A percentile compares a stretch with the other conserved stretches of the same genome.
Evolutionary conservation across 2,329 filamentous ascomycete species (phyloP).

Genomic region (Botryotinia globosa): DNA sequence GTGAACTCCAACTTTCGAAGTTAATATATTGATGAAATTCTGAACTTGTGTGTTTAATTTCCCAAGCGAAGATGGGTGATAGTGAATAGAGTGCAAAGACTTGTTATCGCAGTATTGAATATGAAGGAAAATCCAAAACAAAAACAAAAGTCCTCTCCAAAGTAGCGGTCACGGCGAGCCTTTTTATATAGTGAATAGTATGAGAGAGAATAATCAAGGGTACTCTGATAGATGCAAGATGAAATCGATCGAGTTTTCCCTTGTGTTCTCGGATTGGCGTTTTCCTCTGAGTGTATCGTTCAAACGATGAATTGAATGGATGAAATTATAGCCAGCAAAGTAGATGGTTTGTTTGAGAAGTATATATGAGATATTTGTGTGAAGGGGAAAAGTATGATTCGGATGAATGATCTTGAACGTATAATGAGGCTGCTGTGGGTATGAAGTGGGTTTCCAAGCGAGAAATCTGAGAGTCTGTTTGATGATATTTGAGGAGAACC

Average conservation of each 20-base stretch:
- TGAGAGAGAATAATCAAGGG: constrained; percentile 3
- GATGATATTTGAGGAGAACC: background rate
- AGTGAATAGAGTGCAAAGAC: background rate
- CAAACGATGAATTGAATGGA: constrained; percentile 4
- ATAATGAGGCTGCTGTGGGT: constrained; percentile 11
- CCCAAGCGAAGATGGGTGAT: background rate
- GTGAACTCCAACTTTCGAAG: background rate
- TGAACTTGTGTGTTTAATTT: background rate
- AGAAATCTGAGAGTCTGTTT: background rate
- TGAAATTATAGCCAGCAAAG: background rate
- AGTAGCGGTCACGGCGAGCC: background rate
- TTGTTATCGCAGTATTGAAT: background rate
- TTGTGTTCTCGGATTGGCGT: background rate
- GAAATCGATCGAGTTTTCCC: constrained; percentile 1
- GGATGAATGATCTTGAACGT: background rate
- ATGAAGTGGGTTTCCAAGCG: constrained; percentile 5
- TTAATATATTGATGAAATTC: background rate
- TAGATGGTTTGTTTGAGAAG: background rate
- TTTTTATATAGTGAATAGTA: constrained; percentile 11
- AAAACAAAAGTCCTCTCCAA: constrained; percentile 12
- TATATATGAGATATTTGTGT: background rate
- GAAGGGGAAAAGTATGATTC: background rate
- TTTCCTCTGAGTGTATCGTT: background rate
- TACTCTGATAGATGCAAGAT: background rate
- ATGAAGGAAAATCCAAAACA: background rate